Base-by-base conservation (phyloP, 2,329 filamentous ascomycete genomes). In the Diaporthe amygdali region DNA sequence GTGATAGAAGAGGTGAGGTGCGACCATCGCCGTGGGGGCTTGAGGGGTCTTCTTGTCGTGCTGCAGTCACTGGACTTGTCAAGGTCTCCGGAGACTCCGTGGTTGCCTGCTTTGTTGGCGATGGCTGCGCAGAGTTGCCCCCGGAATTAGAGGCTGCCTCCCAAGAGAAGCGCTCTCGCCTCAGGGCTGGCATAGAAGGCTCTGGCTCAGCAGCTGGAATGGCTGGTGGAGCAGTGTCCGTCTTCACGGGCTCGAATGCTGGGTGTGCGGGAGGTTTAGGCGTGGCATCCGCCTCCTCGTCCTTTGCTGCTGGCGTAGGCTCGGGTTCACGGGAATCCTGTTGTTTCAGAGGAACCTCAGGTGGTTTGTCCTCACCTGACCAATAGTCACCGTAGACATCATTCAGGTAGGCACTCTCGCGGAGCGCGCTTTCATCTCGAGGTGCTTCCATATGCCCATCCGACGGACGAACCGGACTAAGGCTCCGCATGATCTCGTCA, bases 401-500 rank as follows among this genome's bases (percentile, higher is more conserved):
- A 0, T 90, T 87, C 2, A 92, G 82, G 74, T 93, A 91, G 22
- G 86, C 89, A 78, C 91, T 93, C 66, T 91, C 89, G 49, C 89
- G 75, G 2, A 74, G 66, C 6, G 72, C 73, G n/a, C 71, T 71
- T 32, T 73, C 74, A 17, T 55, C 64, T 14, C 46, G 47, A 2
- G 41, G 15, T 9, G 47, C 25, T 10, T 72, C 27, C 32, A 37
- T 44, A 5, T 46, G 61, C 3, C 72, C 64, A 20, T 73, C 51
- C 7, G 75, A 71, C 39, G 81, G 76, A 37, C 81, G 81, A 15
- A 83, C 78, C 0, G 91, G 87, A 68, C 86, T 91, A 2, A 95
- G 83, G 51, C 90, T 93, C 71, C 89, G 90, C 67, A 94, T 90
- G 68, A 95, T 95, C 76, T 95, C 93, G 71, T 94, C 91, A 34